Evolutionary conservation across 179 eudicot species (phyloP).

Genomic region (Actinidia polygama): DNA sequence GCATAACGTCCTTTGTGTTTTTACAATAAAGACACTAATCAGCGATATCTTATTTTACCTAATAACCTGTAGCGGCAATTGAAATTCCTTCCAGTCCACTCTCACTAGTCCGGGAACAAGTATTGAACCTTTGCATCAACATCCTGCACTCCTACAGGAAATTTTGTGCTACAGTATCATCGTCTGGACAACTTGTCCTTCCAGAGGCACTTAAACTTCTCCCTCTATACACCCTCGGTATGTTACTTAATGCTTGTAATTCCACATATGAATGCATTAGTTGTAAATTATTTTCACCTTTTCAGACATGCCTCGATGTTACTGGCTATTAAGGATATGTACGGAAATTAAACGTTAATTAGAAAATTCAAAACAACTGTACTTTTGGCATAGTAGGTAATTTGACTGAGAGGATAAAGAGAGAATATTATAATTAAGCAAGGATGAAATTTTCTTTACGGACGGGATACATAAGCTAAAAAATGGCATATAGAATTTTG

Average conservation of each 20-base stretch:
- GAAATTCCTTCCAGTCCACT: slow-evolving; percentile 71
- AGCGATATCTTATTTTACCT: not conserved
- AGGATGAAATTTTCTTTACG: too few relatives aligned
- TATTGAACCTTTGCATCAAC: slow-evolving; percentile 74
- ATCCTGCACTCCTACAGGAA: slow-evolving; percentile 86
- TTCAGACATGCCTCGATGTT: not conserved
- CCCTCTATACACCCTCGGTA: slow-evolving; percentile 93
- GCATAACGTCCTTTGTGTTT: not conserved
- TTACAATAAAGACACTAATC: slow-evolving; percentile 11
- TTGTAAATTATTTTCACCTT: not conserved
- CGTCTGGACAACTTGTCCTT: slow-evolving; percentile 89
- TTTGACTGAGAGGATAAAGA: too few relatives aligned
- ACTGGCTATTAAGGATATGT: too few relatives aligned
- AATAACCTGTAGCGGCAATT: slow-evolving; percentile 59
- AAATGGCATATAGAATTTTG: too few relatives aligned
- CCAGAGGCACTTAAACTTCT: slow-evolving; percentile 95
- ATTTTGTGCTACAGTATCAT: slow-evolving; percentile 83
- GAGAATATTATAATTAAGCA: too few relatives aligned
- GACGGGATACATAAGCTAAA: too few relatives aligned
- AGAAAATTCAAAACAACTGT: too few relatives aligned
- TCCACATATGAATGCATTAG: not conserved
- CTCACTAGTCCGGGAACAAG: slow-evolving; percentile 76
- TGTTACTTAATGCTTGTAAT: slow-evolving; percentile 19
- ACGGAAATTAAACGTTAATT: too few relatives aligned
- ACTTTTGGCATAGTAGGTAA: too few relatives aligned